Evolutionary conservation across 129 eudicot genomes (phyloP), one percentile per base, ranked within the genome.

Genomic region (Erigeron canadensis): DNA sequence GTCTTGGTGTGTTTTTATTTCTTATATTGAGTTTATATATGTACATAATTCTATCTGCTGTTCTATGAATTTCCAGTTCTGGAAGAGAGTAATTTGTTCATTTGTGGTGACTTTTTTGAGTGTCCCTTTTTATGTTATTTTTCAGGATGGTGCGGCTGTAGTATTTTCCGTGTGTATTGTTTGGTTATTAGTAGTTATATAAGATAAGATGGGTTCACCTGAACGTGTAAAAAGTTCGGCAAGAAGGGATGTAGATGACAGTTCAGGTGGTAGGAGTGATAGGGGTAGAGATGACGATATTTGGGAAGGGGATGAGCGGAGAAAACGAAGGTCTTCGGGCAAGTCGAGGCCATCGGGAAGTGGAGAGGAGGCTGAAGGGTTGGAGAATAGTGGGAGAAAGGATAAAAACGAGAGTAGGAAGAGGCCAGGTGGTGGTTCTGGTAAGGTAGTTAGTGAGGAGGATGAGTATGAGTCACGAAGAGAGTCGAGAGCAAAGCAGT

Each of bases 131-230:
- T 55, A n/a, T 8, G 9, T 47, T 50, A 21, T 11, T 3, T 65
- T 72, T 19, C 79, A 79, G 79, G 79, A 50, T 73, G 79, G 59
- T 66, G 74, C 50, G 69, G 40, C 40, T 21, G 44, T 76, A 77
- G 75, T 70, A 77, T 28, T 50, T 42, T 61, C 28, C 10, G 18
- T 61, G 38, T 28, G 55, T 70, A 43, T 63, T 63, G n/a, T 54
- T 10, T 39, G 2, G 8, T 70, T 53, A 17, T 9, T 72, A 7
- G 45, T 46, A 62, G 79, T 40, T 5, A 45, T 72, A 28, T 77
- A 43, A 53, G 50, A 93, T 93, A 95, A 3, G 34, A 1, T n/a
- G n/a, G 88, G 84, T 75, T 93, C 98, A 58, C 98, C 96, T 57
- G 96, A 84, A 73, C 83, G 69, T 16, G 77, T 63, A 55, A 85